Conservation (phyloP, 805 yeast species). For the Metschnikowia shivogae region DNA sequence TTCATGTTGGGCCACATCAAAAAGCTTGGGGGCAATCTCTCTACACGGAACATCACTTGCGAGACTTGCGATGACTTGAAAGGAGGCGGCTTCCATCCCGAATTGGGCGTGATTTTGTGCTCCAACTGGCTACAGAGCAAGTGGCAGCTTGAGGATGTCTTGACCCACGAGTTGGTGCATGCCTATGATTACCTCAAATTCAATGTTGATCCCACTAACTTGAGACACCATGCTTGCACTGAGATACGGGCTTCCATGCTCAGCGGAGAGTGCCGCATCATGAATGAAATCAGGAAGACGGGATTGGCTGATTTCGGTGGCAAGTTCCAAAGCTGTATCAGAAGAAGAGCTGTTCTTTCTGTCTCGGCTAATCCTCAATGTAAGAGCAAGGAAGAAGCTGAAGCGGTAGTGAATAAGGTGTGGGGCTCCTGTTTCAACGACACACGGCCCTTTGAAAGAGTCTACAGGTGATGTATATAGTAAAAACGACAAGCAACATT, state of each 20-base stretch:
- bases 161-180: conserved; percentile 90
- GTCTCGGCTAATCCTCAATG: conserved; percentile 87
- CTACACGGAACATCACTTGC: conserved; percentile 59
- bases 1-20: conserved; percentile 84
- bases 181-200: conserved; percentile 89
- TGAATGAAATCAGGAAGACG: conserved; percentile 70
- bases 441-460: conserved; percentile 92
- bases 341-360: conserved; percentile 80
- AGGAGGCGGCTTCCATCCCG: conserved; percentile 93
- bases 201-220: conserved; percentile 77
- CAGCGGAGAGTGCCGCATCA: conserved; percentile 91
- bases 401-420: conserved; percentile 74
- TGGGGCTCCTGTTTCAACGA: conserved; percentile 93
- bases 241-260: conserved; percentile 91
- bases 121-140: conserved; percentile 72
- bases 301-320: conserved; percentile 53
- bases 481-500: not conserved
- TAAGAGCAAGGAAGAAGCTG: conserved; percentile 66
- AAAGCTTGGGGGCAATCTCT: conserved; percentile 52
- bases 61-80: conserved; percentile 76
- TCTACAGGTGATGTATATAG: conserved; percentile 51
- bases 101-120: conserved; percentile 79
- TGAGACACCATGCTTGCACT: conserved; percentile 94
- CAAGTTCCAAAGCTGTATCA: conserved; percentile 90
- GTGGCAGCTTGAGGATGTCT: conserved; percentile 83